Conservation (phyloP, 2,329 filamentous ascomycete genomes). For the Penicillium italicum region DNA sequence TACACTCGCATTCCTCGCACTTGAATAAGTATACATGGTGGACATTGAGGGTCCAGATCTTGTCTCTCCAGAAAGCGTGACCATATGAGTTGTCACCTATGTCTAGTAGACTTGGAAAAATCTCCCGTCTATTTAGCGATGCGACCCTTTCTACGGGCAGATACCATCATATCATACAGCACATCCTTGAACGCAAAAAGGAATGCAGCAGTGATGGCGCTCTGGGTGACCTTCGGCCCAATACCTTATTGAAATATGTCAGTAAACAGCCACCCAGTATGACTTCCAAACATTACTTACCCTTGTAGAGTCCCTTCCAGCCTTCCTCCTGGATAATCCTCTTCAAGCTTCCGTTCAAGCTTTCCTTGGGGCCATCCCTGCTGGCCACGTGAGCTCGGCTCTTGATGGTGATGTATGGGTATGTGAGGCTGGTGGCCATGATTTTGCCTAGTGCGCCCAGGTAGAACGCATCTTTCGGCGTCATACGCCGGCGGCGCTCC, state of each 20-base stretch:
- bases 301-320: conserved; percentile 88
- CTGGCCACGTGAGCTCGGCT: conserved; percentile 92
- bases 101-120: background rate
- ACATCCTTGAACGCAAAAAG: conserved; percentile 98
- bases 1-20: background rate
- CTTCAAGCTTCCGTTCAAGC: conserved; percentile 71
- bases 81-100: background rate
- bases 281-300: conserved; percentile 50
- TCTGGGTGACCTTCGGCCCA: conserved; percentile 93
- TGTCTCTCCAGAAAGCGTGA: background rate
- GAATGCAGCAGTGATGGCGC: conserved; percentile 91
- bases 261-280: background rate
- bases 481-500: conserved; percentile 73
- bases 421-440: conserved; percentile 88
- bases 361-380: conserved; percentile 71
- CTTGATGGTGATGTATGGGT: conserved; percentile 99
- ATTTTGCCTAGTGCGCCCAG: conserved; percentile 92
- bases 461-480: conserved; percentile 82
- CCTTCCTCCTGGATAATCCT: conserved; percentile 84
- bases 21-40: background rate
- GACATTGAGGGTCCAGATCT: background rate
- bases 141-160: conserved; percentile 31
- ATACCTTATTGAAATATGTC: conserved; percentile 61
- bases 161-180: conserved; percentile 64
- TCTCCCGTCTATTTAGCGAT: conserved; percentile 29